phyloP scores from a whole-genome alignment of 1,139 yeast genomes.

The Insectozyma bohioensis region DNA sequence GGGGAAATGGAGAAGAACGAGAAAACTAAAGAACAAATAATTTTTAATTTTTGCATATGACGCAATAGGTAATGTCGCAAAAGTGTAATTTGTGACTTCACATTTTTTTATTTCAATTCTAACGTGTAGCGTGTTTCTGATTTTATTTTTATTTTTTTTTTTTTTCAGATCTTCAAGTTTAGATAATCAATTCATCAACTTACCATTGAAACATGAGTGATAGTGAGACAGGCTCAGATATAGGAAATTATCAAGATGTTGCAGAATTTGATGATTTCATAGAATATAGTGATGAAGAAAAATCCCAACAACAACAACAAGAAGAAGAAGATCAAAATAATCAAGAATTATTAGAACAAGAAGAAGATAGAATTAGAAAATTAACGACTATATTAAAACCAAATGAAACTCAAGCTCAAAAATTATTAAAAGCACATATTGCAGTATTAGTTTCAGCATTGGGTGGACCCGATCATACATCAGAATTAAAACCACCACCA shows the following conservation, averaged over 20 bases:
- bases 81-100: too few species aligned
- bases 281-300: constrained; percentile 13
- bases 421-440: constrained; percentile 62
- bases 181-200: too few species aligned
- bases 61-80: too few species aligned
- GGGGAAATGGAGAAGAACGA: too few species aligned
- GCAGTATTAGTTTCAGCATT: constrained; percentile 74
- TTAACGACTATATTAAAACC: constrained; percentile 32
- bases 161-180: too few species aligned
- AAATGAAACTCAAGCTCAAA: constrained; percentile 40
- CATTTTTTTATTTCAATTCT: too few species aligned
- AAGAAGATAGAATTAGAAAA: constrained; percentile 28
- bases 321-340: constrained; percentile 2
- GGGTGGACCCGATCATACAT: constrained; percentile 73
- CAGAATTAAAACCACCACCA: constrained; percentile 41
- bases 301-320: constrained; percentile 1
- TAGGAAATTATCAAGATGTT: constrained; percentile 15
- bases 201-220: constrained; percentile 8
- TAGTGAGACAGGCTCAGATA: constrained; percentile 20
- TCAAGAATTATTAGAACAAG: constrained; percentile 16
- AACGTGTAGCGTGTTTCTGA: too few species aligned
- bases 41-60: too few species aligned
- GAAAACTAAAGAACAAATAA: too few species aligned
- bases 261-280: constrained; percentile 14
- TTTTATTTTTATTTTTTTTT: too few species aligned